Percentiles rank a stretch among this genome's conserved stretches.
Evolutionary conservation across 1,284 basidiomycete species (phyloP).

Genomic region (Ustilago vetiveriae): DNA sequence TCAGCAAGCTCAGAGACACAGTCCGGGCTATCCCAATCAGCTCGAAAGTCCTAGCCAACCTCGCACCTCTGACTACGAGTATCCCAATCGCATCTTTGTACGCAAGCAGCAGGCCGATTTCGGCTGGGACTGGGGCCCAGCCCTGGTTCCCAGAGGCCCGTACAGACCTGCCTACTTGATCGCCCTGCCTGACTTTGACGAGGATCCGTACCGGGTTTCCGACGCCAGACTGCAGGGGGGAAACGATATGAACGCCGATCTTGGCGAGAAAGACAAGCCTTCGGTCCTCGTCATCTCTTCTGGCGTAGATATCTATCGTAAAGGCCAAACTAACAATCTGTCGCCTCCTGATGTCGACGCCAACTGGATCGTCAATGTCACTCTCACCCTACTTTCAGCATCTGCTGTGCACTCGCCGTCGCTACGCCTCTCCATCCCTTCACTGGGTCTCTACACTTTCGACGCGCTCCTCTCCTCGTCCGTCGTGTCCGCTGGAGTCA

Average conservation of each 20-base stretch:
- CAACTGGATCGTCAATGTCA: conserved; percentile 57
- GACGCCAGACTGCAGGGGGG: no score
- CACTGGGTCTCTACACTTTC: conserved; percentile 10
- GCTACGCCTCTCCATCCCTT: conserved; percentile 28
- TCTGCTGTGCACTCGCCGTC: neutral
- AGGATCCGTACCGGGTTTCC: neutral
- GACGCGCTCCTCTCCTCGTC: conserved; percentile 20
- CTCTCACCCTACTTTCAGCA: conserved; percentile 41
- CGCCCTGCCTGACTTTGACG: conserved; percentile 3
- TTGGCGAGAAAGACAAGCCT: conserved; percentile 1
- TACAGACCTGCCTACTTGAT: conserved; percentile 44
- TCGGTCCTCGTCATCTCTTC: conserved; percentile 8
- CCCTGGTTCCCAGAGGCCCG: conserved; percentile 40
- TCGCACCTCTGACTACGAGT: conserved; percentile 42
- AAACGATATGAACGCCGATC: no score
- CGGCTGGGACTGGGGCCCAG: conserved; percentile 63
- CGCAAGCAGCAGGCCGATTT: conserved; percentile 59
- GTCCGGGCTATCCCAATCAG: conserved; percentile 42
- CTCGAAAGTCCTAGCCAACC: conserved; percentile 1
- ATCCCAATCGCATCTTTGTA: conserved; percentile 52
- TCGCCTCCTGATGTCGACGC: conserved; percentile 47
- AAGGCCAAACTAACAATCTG: conserved; percentile 53
- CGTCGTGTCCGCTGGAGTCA: conserved; percentile 18
- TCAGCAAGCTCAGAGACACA: conserved; percentile 7
- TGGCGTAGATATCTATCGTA: conserved; percentile 43